Conservation (phyloP, 352 stramenopile species). For the Globisporangium barbulae region DNA sequence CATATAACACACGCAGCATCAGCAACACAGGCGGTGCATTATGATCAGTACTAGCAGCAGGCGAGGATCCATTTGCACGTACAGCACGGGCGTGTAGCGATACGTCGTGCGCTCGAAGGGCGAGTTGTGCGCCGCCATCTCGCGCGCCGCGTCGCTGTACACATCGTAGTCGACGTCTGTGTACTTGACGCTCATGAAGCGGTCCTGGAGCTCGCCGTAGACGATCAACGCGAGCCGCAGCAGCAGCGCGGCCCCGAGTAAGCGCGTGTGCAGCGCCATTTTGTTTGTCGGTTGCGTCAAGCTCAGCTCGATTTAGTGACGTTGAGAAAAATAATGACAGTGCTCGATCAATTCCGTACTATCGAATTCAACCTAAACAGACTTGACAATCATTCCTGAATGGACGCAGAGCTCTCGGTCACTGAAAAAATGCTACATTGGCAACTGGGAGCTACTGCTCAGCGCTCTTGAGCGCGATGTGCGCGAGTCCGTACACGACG, state of each 20-base stretch:
- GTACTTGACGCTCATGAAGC: slow-evolving; percentile 89
- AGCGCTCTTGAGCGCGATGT: slow-evolving; percentile 41
- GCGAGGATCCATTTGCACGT: slow-evolving; percentile 5
- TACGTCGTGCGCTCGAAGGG: slow-evolving; percentile 98
- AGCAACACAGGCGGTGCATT: not conserved
- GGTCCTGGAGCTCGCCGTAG: slow-evolving; percentile 79
- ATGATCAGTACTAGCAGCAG: not conserved
- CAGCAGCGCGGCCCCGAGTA: slow-evolving; percentile 53
- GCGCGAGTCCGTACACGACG: slow-evolving; percentile 61
- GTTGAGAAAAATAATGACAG: not conserved
- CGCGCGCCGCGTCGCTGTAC: slow-evolving; percentile 94
- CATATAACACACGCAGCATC: not conserved
- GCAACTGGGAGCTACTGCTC: slow-evolving; percentile 16
- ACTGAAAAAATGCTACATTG: not conserved
- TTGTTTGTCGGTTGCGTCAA: not conserved
- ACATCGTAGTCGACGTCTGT: slow-evolving; percentile 99
- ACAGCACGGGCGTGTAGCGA: slow-evolving; percentile 98
- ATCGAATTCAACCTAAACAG: not conserved
- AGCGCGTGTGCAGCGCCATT: slow-evolving; percentile 21
- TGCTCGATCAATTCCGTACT: slow-evolving; percentile 6
- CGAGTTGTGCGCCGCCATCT: slow-evolving; percentile 84
- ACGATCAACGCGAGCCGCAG: slow-evolving; percentile 60
- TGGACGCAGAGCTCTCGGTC: no score
- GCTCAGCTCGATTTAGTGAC: not conserved
- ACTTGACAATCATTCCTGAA: not conserved